Base-by-base conservation (phyloP, 352 stramenopile genomes). In the Plasmopara viticola region DNA sequence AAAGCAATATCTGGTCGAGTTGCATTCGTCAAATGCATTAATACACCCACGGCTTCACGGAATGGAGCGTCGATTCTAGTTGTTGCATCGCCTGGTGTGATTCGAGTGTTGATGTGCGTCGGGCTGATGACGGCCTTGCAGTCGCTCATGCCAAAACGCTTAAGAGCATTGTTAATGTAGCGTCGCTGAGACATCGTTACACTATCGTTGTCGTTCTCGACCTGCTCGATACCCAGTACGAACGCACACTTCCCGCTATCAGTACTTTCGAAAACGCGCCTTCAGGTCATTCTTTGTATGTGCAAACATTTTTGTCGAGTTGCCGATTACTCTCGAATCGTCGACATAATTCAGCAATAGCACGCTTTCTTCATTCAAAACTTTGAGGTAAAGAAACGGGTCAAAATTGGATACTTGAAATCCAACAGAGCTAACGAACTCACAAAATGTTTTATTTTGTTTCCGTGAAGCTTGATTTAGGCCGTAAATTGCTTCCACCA, bases 391-490 rank as follows among this genome's bases (percentile, higher is more conserved):
- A 13, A 46, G 18, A 17, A 5, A 31, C 28, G 40, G 40, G 40
- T 46, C 40, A 25, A 46, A 46, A 12, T 3, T 17, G n/a, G 12
- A 28, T 5, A 46, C 40, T 30, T 46, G 40, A 30, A 30, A 46
- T 14, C 40, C n/a, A 17, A 46, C 31, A 14, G 40, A 46, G 40
- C 40, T 31, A 2, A 30, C 40, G 18, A 28, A 46, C 40, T 46
- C 40, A 25, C 31, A 2, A 13, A 46, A 46, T 6, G 12, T 46
- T 9, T 46, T 15, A 25, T 46, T 46, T 17, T 17, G 28, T 28
- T 10, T 15, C n/a, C 40, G 40, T 25, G 40, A 46, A 46, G 40
- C 40, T 46, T 46, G 12, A 6, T 46, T 46, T 3, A 46, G 40
- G 5, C 40, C 40, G 40, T 46, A 30, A 6, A 46, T 46, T 20